Evolutionary conservation across 805 yeast species (phyloP).

Genomic region (Monosporozyma aquatica): DNA sequence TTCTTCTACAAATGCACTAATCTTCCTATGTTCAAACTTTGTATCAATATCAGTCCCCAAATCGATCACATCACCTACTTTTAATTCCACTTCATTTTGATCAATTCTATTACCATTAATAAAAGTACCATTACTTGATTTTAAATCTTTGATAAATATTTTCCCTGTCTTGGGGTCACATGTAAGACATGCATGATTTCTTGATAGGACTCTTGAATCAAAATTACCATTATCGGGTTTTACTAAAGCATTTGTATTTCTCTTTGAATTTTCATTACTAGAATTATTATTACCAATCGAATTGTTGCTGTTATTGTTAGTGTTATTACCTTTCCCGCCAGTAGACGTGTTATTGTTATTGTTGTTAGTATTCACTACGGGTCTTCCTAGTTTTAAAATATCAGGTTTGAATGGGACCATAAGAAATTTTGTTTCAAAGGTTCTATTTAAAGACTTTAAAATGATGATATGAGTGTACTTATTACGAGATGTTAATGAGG

Average conservation of each 20-base stretch:
- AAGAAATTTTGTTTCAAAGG: slow-evolving; percentile 72
- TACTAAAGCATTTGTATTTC: slow-evolving; percentile 32
- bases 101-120: slow-evolving; percentile 66
- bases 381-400: slow-evolving; percentile 81
- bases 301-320: slow-evolving; percentile 4
- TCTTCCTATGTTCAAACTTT: slow-evolving; percentile 68
- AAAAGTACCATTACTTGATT: slow-evolving; percentile 91
- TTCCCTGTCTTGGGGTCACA: slow-evolving; percentile 56
- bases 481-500: slow-evolving; percentile 15
- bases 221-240: slow-evolving; percentile 78
- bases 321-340: slow-evolving; percentile 9
- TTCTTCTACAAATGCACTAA: slow-evolving; percentile 73
- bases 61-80: slow-evolving; percentile 80
- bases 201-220: slow-evolving; percentile 83
- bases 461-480: slow-evolving; percentile 52
- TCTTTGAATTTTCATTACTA: slow-evolving; percentile 22
- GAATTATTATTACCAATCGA: too few relatives aligned
- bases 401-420: slow-evolving; percentile 77
- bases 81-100: slow-evolving; percentile 48
- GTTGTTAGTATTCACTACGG: slow-evolving; percentile 38
- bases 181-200: slow-evolving; percentile 90
- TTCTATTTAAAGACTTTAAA: slow-evolving; percentile 65
- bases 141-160: slow-evolving; percentile 73
- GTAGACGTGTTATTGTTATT: slow-evolving; percentile 7
- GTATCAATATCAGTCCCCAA: slow-evolving; percentile 79